Base-by-base conservation (phyloP, 106 monocot genomes). In the Dendrobium catenatum region DNA sequence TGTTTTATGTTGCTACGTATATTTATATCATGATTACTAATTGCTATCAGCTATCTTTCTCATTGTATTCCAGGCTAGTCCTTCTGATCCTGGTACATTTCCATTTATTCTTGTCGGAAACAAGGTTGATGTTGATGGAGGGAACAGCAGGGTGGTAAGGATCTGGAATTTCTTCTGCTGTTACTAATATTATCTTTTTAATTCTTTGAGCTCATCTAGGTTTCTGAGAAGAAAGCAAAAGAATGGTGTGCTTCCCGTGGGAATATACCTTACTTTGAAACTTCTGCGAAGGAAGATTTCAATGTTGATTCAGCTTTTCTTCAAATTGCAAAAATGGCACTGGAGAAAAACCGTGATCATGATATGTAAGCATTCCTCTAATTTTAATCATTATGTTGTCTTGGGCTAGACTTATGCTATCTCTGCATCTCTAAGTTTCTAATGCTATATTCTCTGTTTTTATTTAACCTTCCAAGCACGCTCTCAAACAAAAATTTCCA, bases 191-290 rank as follows among this genome's bases (percentile, higher is more conserved):
- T 74, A 4, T 16, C 8, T 70, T 78, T 10, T 22, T 49, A 79
- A 24, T 29, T 54, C 40, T 4, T 48, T 9, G 40, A 27, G 70
- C 5, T 27, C 72, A 61, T 55, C 78, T 70, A 96, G 95, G 86
- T 96, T 78, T 84, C 96, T 78, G 94, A 96, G 75, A 96, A 92
- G 81, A 96, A 89, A 80, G 96, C 94, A 42, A 88, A 82, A 41
- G 96, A 93, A 51, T 94, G 96, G 96, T 94, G 94, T 86, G 84
- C 82, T 81, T 88, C 94, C 46, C 89, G 80, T 74, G 90, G 92
- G 5, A 88, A 92, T 55, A 94, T 96, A 16, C 94, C 96, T 54
- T 96, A 96, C 67, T 91, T 93, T 84, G 95, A 96, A 83, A 96
- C 95, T 13, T 91, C 95, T 24, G 96, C 96, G 10, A 96, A 96